Evolutionary conservation across 345 rosid species (phyloP).

Genomic region (Acer negundo): DNA sequence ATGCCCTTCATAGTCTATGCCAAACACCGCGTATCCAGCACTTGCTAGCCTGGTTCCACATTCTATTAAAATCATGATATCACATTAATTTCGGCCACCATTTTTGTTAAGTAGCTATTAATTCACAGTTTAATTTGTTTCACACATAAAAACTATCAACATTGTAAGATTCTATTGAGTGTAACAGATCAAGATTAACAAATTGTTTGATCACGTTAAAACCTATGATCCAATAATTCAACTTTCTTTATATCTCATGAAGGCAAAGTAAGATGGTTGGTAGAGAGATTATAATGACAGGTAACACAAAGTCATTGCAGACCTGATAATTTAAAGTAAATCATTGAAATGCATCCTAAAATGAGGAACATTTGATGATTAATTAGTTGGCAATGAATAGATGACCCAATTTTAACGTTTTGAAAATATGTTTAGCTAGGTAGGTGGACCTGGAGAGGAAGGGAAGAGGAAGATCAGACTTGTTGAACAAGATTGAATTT

Average conservation of each 20-base stretch:
- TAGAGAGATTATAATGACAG: too few relatives aligned
- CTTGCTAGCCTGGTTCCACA: conserved; percentile 82
- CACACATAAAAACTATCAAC: neutral
- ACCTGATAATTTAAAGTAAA: neutral
- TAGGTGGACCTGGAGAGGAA: neutral
- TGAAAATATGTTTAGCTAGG: neutral
- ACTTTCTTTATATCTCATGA: too few relatives aligned
- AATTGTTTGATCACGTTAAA: too few relatives aligned
- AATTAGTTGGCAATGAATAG: neutral
- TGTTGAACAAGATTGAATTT: conserved; percentile 3
- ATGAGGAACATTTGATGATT: too few relatives aligned
- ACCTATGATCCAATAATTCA: too few relatives aligned
- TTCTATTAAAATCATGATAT: conserved; percentile 42
- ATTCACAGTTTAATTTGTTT: neutral
- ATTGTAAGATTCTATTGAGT: neutral
- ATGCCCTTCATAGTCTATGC: conserved; percentile 91
- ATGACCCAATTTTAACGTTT: too few relatives aligned
- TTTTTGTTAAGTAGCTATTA: neutral
- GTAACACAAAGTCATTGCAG: neutral
- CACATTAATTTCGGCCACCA: neutral
- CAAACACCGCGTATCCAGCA: conserved; percentile 80
- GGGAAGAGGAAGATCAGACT: neutral
- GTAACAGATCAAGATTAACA: neutral
- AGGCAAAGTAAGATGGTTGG: too few relatives aligned
- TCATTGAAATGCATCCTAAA: neutral